Base-by-base conservation (phyloP, 2,329 filamentous ascomycete genomes). In the Scedosporium dehoogii region DNA sequence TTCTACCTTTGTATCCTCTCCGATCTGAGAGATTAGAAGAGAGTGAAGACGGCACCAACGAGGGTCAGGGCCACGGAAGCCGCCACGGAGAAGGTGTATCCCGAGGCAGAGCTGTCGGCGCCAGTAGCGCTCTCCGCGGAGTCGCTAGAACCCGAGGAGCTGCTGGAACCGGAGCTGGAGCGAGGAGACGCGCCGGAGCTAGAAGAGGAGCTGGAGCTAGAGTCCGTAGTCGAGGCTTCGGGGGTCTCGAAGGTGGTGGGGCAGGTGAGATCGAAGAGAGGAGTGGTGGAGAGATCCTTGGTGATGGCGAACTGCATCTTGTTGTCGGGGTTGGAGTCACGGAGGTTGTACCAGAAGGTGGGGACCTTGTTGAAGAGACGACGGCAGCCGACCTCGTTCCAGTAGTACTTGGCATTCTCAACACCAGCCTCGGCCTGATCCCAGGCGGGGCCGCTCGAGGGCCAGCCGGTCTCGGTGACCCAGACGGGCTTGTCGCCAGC, bases 391-490 rank as follows among this genome's bases (percentile, higher is more conserved):
- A 93, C 88, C 58, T 88, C 78, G 68, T 90, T 80, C 89, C 90
- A 96, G 82, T 85, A 96, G 18, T 75, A 82, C 78, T 90, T 81
- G 58, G 92, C 90, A 71, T 93, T 92, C 61, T 81, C 76, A 44
- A 77, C 66, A 46, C 79, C 85, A 5, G 92, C 79, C 9, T 88
- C 80, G 56, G 85, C 90, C 59, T 83, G 71, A 68, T 85, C 86
- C 65, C 81, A 76, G 1, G 77, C 80, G 66, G 82, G 76, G 62
- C 91, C 92, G 69, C 80, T 85, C 61, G 92, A 85, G 59, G 92
- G 91, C 85, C 90, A 94, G 67, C 92, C 92, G n/a, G 91, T 94
- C 81, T 96, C 91, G 29, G 91, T 94, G 65, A 96, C 82, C 90
- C 90, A 94, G 68, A 96, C 83, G 18, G 83, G 79, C 81, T 92